Evolutionary conservation across 768 basidiomycete genomes (phyloP).

Genomic region (Serendipita sp.): DNA sequence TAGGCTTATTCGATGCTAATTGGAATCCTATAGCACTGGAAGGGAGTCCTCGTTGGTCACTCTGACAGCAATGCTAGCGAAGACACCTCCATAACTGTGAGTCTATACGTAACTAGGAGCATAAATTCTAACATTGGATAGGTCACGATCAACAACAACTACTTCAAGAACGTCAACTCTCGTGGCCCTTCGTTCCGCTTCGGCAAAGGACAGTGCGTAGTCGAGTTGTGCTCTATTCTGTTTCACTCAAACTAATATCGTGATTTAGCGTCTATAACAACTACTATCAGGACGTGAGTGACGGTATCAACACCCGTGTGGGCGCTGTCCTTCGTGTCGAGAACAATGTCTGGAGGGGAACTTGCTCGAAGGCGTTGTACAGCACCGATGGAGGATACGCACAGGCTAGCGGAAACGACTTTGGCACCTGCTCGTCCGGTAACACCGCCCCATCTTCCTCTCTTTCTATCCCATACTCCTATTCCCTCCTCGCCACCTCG

Average conservation of each 20-base stretch:
- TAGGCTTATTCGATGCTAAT: background rate
- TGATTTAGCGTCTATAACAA: conserved; percentile 4
- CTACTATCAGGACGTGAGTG: conserved; percentile 9
- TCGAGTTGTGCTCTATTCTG: background rate
- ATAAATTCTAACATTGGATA: conserved; percentile 20
- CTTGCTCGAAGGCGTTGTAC: conserved; percentile 7
- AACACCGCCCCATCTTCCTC: conserved; percentile 22
- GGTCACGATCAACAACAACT: conserved; percentile 31
- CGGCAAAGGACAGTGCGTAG: conserved; percentile 3
- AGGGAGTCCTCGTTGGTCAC: conserved; percentile 30
- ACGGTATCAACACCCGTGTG: conserved; percentile 14
- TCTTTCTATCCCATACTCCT: conserved; percentile 24
- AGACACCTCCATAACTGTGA: background rate
- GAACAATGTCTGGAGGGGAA: conserved; percentile 13
- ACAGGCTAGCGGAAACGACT: conserved; percentile 12
- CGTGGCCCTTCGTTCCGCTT: conserved; percentile 30
- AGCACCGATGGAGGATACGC: conserved; percentile 11
- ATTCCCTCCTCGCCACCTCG: conserved; percentile 19
- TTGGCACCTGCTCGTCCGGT: background rate
- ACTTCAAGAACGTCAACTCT: conserved; percentile 14
- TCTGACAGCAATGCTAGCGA: conserved; percentile 28
- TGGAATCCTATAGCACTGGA: conserved; percentile 25
- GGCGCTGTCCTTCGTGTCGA: conserved; percentile 19
- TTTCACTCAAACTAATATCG: background rate
- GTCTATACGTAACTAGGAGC: background rate